Conservation (phyloP, 1,139 yeast genomes). For the Protomyces inouyei region DNA sequence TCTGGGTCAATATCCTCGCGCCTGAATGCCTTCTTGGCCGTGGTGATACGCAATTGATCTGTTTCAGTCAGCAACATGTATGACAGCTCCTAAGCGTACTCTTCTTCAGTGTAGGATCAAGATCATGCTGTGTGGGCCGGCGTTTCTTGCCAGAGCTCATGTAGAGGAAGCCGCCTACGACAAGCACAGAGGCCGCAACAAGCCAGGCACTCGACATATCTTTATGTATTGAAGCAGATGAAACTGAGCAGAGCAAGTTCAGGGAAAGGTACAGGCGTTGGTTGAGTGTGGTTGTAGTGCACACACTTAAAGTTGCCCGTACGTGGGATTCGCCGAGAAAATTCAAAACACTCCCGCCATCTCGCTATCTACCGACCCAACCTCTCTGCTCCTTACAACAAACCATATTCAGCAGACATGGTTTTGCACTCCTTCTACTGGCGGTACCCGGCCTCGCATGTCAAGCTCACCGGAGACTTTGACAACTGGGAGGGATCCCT, state of each 20-base stretch:
- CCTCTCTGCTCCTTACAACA: not conserved
- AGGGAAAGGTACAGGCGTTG: too few relatives aligned
- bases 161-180: slow-evolving; percentile 8
- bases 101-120: slow-evolving; percentile 22
- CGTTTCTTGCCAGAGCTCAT: slow-evolving; percentile 1
- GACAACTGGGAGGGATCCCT: slow-evolving; percentile 21
- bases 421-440: slow-evolving; percentile 17
- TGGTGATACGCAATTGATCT: slow-evolving; percentile 23
- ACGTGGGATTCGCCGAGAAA: too few relatives aligned
- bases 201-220: not conserved
- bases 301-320: too few relatives aligned
- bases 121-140: slow-evolving; percentile 23
- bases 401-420: slow-evolving; percentile 2
- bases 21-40: slow-evolving; percentile 25
- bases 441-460: slow-evolving; percentile 10
- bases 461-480: slow-evolving; percentile 23
- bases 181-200: slow-evolving; percentile 7
- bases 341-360: not conserved
- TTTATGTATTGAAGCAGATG: not conserved
- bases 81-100: not conserved
- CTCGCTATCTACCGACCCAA: not conserved
- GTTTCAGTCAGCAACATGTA: not conserved
- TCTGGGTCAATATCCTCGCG: slow-evolving; percentile 21
- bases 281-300: too few relatives aligned
- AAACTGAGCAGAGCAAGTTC: too few relatives aligned